Evolutionary conservation across 2,329 filamentous ascomycete species (phyloP).

Genomic region (Penicillium sp.): DNA sequence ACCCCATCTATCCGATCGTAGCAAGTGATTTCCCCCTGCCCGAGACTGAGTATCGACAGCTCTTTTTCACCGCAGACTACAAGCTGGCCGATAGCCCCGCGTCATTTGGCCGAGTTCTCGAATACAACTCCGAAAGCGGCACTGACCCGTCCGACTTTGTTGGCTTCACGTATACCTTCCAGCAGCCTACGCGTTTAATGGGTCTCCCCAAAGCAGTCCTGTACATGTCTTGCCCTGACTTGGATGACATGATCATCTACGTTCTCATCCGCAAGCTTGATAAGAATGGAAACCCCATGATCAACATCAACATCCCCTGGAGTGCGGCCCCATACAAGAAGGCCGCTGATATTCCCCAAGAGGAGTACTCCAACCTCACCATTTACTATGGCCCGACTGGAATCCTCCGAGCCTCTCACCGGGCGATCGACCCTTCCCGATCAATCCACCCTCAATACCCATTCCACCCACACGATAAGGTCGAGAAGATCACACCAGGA

Average conservation of each 20-base stretch:
- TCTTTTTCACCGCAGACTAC: conserved; percentile 29
- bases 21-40: conserved; percentile 33
- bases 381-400: conserved; percentile 11
- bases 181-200: conserved; percentile 43
- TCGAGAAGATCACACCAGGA: conserved; percentile 5
- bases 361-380: conserved; percentile 9
- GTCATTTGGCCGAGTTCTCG: not conserved
- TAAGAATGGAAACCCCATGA: conserved; percentile 45
- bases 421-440: not conserved
- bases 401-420: conserved; percentile 9
- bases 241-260: conserved; percentile 52
- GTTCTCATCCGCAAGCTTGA: conserved; percentile 51
- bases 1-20: conserved; percentile 10
- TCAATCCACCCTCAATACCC: conserved; percentile 12
- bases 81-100: not conserved
- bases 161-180: conserved; percentile 47
- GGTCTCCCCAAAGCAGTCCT: conserved; percentile 52
- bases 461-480: conserved; percentile 7
- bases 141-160: conserved; percentile 36
- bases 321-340: conserved; percentile 1
- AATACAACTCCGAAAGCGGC: conserved; percentile 18
- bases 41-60: conserved; percentile 32
- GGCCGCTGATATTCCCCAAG: not conserved
- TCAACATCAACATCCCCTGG: conserved; percentile 35
- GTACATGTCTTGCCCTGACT: conserved; percentile 48